Conservation (phyloP, 805 yeast genomes). For the Teunomyces lycoperdinae region DNA sequence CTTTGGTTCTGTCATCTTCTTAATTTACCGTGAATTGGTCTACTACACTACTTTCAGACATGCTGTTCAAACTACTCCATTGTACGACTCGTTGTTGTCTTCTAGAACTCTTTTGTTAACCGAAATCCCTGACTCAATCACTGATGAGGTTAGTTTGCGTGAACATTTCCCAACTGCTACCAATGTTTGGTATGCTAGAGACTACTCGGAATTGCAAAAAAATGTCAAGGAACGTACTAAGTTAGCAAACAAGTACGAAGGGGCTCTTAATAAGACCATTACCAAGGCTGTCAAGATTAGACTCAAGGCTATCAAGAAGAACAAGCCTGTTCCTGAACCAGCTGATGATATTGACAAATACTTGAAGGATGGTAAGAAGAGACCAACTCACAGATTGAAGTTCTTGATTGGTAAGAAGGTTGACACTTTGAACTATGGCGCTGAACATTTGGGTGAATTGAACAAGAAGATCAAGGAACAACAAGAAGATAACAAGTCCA, state of each 20-base stretch:
- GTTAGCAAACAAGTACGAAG: conserved; percentile 59
- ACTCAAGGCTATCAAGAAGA: conserved; percentile 56
- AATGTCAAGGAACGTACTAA: conserved; percentile 62
- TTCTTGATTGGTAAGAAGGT: conserved; percentile 80
- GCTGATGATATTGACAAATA: conserved; percentile 58
- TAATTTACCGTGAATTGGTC: conserved; percentile 71
- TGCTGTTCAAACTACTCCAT: conserved; percentile 68
- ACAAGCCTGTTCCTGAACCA: conserved; percentile 53
- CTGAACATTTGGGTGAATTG: conserved; percentile 63
- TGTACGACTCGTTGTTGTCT: conserved; percentile 64
- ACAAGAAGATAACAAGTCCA: conserved; percentile 53
- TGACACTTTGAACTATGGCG: conserved; percentile 73
- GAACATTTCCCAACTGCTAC: conserved; percentile 62
- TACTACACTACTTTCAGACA: conserved; percentile 73
- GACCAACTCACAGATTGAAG: conserved; percentile 78
- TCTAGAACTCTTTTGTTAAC: conserved; percentile 73
- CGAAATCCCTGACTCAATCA: conserved; percentile 53
- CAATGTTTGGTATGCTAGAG: conserved; percentile 62
- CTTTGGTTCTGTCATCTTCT: conserved; percentile 62
- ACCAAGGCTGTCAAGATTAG: conserved; percentile 58
- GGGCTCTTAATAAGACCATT: conserved; percentile 57
- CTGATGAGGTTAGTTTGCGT: conserved; percentile 49
- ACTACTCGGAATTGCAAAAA: conserved; percentile 54
- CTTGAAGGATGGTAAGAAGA: conserved; percentile 63
- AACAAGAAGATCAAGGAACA: conserved; percentile 59